These are phyloP conservation scores for Datisca glomerata DNA, from an alignment of 306 rosid genomes.

Conservation along the genomic window DNA sequence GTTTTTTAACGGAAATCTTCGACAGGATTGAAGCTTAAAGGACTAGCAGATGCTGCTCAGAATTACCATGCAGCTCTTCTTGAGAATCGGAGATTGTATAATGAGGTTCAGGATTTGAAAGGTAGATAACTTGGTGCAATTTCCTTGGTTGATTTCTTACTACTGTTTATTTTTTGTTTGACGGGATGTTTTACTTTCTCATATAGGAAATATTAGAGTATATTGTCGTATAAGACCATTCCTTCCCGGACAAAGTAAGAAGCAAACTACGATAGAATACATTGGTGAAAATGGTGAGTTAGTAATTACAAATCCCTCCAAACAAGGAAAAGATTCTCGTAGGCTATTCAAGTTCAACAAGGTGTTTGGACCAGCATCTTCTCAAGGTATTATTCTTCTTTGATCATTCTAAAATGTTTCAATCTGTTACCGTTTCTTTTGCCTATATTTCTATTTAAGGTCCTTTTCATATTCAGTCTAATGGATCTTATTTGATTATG, in stretches of 20 bases:
- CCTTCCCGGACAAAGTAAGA: slow-evolving; percentile 85
- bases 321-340: slow-evolving; percentile 80
- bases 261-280: slow-evolving; percentile 65
- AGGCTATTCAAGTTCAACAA: slow-evolving; percentile 81
- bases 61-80: slow-evolving; percentile 70
- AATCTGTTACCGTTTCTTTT: neutral
- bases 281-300: slow-evolving; percentile 88
- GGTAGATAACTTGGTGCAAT: slow-evolving; percentile 27
- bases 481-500: neutral
- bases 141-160: slow-evolving; percentile 4
- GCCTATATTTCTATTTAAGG: neutral
- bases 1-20: no score
- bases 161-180: neutral
- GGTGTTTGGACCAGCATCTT: slow-evolving; percentile 74
- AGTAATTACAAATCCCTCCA: slow-evolving; percentile 66
- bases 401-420: slow-evolving; percentile 4
- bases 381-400: slow-evolving; percentile 54
- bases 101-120: slow-evolving; percentile 96
- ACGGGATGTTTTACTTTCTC: neutral
- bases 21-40: slow-evolving; percentile 61
- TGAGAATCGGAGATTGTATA: slow-evolving; percentile 83
- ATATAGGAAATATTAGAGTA: slow-evolving; percentile 85
- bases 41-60: slow-evolving; percentile 81
- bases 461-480: neutral
- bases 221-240: slow-evolving; percentile 95